Conservation (phyloP, 73 alveolate genomes). For the Paramecium pentaurelia region DNA sequence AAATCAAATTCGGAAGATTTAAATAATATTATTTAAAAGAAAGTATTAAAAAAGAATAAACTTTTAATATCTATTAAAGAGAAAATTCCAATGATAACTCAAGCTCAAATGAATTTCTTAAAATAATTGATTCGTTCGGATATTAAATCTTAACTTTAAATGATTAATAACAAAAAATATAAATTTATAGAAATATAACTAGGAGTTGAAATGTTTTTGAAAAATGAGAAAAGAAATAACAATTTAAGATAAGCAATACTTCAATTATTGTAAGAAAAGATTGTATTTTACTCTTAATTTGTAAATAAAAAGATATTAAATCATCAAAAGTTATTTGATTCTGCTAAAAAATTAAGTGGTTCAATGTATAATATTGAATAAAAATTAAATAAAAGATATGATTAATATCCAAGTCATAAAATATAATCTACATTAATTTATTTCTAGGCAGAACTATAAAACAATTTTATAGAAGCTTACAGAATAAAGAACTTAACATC, state of each 20-base stretch:
- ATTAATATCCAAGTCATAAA: conserved; percentile 21
- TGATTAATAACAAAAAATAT: not conserved
- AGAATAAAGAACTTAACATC: not conserved
- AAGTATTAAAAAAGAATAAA: not conserved
- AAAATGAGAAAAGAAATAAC: not conserved
- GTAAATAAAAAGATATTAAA: not conserved
- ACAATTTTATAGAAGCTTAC: conserved; percentile 1
- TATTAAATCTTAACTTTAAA: not conserved
- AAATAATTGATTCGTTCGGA: not conserved
- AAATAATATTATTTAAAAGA: not conserved
- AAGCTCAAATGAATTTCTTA: not conserved
- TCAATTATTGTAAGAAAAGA: not conserved
- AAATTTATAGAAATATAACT: not conserved
- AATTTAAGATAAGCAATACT: not conserved
- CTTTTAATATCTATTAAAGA: not conserved
- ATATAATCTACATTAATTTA: not conserved
- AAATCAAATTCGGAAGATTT: not conserved
- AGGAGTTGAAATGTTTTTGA: conserved; percentile 1
- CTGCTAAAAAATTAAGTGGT: not conserved
- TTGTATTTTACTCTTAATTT: not conserved
- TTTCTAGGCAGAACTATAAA: not conserved
- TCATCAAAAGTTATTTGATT: not conserved
- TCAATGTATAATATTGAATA: not conserved
- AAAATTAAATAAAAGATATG: not conserved
- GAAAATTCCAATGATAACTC: not conserved